Base-by-base conservation (phyloP, 495 filamentous ascomycete species). In the Trichoderma gamsii region DNA sequence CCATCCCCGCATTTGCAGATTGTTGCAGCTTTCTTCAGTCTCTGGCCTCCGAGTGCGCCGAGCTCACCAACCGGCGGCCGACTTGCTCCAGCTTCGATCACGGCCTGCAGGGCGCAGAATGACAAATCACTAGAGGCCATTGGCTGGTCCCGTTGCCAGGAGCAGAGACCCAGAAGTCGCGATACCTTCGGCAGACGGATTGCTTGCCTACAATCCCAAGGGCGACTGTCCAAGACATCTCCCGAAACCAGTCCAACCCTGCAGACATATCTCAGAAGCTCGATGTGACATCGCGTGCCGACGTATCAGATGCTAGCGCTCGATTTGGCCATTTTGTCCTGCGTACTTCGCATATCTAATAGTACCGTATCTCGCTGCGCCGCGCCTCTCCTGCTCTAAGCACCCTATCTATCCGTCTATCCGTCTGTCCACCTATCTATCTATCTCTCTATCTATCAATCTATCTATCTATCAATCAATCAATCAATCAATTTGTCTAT, bases 231-330 rank as follows among this genome's bases (percentile, higher is more conserved):
- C 23, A 32, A 61, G 56, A 29, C 25, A 61, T 27, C 27, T 32
- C 27, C 27, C 51, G 2, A 56, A 56, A n/a, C 43, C 43, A 15
- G 11, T 8, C 51, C 16, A 61, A 21, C 56, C 56, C 56, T 61
- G 56, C 25, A 61, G 27, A 32, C 25, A 4, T n/a, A 61, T 25
- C 27, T 3, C 56, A 61, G 56, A 61, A 4, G 56, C 35, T 61
- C 56, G 27, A 61, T 61, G 56, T 61, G 56, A 61, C 56, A 61
- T 21, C 25, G 56, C 56, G 56, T 32, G 56, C 56, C 56, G 16
- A 21, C 25, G 16, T 13, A 16, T 13, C 29, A 12, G 56, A 29
- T 61, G 56, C 56, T 61, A 61, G 25, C 13, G 56, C 56, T 61
- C 56, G 56, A 32, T 61, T 18, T 35, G 56, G 56, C 56, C 5